These are phyloP conservation scores for Xylaria castorea DNA, from an alignment of 495 filamentous ascomycete species.

Conservation along the genomic window DNA sequence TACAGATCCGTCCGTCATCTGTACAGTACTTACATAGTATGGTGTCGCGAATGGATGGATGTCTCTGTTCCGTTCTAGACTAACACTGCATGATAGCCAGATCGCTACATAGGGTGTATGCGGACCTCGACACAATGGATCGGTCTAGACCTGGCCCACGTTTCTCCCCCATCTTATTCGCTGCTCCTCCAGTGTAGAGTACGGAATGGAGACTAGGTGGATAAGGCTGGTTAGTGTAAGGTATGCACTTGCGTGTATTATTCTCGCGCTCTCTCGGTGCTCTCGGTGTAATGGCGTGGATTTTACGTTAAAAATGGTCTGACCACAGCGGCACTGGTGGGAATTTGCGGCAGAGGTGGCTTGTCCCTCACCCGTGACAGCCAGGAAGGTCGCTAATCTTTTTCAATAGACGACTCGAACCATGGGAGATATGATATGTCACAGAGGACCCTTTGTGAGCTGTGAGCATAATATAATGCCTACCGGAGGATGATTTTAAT, in stretches of 20 bases:
- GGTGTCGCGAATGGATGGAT: slow-evolving; percentile 17
- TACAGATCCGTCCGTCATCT: slow-evolving; percentile 10
- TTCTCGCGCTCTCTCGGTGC: slow-evolving; percentile 2
- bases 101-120: slow-evolving; percentile 23
- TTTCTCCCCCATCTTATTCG: slow-evolving; percentile 15
- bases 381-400: slow-evolving; percentile 2
- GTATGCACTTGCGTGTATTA: slow-evolving; percentile 19
- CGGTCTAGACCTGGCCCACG: slow-evolving; percentile 28
- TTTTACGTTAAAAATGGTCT: slow-evolving; percentile 2
- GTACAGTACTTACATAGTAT: slow-evolving; percentile 7
- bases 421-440: slow-evolving; percentile 2
- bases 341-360: slow-evolving; percentile 18
- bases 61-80: slow-evolving; percentile 26
- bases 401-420: background rate
- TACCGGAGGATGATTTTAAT: slow-evolving; percentile 6
- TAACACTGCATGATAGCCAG: slow-evolving; percentile 28
- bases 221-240: slow-evolving; percentile 17
- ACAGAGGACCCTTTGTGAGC: slow-evolving; percentile 6
- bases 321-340: background rate
- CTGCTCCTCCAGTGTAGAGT: background rate
- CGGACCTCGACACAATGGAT: slow-evolving; percentile 19
- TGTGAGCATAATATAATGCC: background rate
- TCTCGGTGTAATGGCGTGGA: slow-evolving; percentile 19
- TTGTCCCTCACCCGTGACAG: slow-evolving; percentile 5
- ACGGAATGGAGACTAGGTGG: background rate